phyloP scores from a whole-genome alignment of 768 basidiomycete species.

The Postia placenta region DNA sequence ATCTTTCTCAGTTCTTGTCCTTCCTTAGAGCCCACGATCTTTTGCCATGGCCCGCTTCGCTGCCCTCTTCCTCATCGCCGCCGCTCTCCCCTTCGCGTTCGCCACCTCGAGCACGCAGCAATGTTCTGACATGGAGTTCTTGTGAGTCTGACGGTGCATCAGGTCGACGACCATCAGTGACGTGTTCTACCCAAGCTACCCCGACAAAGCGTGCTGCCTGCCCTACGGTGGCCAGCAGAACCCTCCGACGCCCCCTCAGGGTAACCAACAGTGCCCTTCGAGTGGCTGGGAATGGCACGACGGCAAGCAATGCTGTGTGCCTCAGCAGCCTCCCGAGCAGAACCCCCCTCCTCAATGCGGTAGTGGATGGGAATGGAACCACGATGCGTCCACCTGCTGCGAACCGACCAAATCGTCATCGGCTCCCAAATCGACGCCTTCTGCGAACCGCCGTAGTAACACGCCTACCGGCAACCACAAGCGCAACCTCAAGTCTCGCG shows the following conservation, averaged over 20 bases:
- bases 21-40: slow-evolving; percentile 25
- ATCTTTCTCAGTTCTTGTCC: slow-evolving; percentile 23
- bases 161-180: background rate
- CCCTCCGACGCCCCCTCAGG: slow-evolving; percentile 42
- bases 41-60: slow-evolving; percentile 31
- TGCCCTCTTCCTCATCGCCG: slow-evolving; percentile 28
- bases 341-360: slow-evolving; percentile 38
- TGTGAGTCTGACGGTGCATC: slow-evolving; percentile 9
- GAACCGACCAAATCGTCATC: slow-evolving; percentile 27
- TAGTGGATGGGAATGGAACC: slow-evolving; percentile 40
- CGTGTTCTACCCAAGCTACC: slow-evolving; percentile 20
- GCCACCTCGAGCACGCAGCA: slow-evolving; percentile 16
- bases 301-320: slow-evolving; percentile 47
- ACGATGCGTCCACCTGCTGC: slow-evolving; percentile 29
- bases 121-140: slow-evolving; percentile 24
- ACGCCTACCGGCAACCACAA: slow-evolving; percentile 23
- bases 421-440: slow-evolving; percentile 24
- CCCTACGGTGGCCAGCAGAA: slow-evolving; percentile 34
- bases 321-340: slow-evolving; percentile 33
- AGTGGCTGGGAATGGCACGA: slow-evolving; percentile 43
- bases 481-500: slow-evolving; percentile 30
- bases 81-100: slow-evolving; percentile 26
- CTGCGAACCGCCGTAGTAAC: slow-evolving; percentile 31
- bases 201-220: slow-evolving; percentile 35
- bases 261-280: slow-evolving; percentile 38